A percentile compares a stretch with the other conserved stretches of the same genome.
Evolutionary conservation across 2,329 filamentous ascomycete species (phyloP).

Genomic region (Emmonsiellopsis sp.): DNA sequence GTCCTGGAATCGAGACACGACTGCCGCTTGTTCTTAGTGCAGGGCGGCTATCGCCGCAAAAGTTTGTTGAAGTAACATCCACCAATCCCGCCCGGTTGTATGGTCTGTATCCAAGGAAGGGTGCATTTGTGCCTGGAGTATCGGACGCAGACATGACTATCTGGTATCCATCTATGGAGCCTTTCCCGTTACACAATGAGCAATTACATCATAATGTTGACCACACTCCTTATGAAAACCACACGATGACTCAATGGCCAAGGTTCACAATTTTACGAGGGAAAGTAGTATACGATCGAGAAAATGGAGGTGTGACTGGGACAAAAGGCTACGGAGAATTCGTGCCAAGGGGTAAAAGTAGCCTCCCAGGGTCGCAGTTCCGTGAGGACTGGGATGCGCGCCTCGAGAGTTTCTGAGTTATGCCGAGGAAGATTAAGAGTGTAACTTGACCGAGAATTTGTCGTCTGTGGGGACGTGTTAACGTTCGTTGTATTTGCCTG

Average conservation of each 20-base stretch:
- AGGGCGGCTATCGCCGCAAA: conserved; percentile 19
- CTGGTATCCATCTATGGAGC: conserved; percentile 41
- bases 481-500: no score
- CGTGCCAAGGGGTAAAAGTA: neutral
- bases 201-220: conserved; percentile 54
- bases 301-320: conserved; percentile 39
- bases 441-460: no score
- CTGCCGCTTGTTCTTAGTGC: conserved; percentile 33
- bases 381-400: no score
- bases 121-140: conserved; percentile 38
- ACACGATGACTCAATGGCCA: conserved; percentile 50
- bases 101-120: conserved; percentile 41
- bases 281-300: conserved; percentile 46
- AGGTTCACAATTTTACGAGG: conserved; percentile 52
- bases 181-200: conserved; percentile 20
- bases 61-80: conserved; percentile 46
- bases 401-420: no score
- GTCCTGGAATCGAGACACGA: conserved; percentile 49
- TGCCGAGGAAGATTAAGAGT: no score
- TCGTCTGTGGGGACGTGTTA: no score
- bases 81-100: conserved; percentile 51
- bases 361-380: neutral
- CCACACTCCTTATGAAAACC: conserved; percentile 54
- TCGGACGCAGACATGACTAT: conserved; percentile 49
- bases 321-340: conserved; percentile 42